Percentiles rank a stretch among this genome's conserved stretches.
phyloP scores from a whole-genome alignment of 495 filamentous ascomycete genomes.

The Penicillium bovifimosum region DNA sequence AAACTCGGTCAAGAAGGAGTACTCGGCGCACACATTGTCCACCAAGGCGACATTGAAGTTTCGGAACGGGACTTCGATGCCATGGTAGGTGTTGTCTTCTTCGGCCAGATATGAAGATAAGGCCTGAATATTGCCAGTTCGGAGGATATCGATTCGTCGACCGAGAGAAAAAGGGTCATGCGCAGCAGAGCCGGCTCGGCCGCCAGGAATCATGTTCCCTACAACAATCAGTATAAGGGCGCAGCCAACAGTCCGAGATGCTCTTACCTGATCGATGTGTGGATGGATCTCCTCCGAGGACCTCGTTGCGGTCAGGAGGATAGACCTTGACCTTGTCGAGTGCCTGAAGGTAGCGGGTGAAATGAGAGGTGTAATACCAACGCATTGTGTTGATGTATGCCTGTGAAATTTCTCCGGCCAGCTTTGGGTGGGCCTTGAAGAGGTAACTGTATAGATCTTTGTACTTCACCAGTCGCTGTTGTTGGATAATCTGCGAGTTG shows the following conservation, averaged over 20 bases:
- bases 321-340: constrained; percentile 82
- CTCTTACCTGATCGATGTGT: constrained; percentile 48
- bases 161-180: constrained; percentile 88
- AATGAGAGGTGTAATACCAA: constrained; percentile 94
- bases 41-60: constrained; percentile 91
- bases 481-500: constrained; percentile 93
- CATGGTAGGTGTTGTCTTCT: constrained; percentile 77
- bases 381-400: constrained; percentile 98
- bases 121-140: constrained; percentile 61
- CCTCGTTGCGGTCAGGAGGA: constrained; percentile 74
- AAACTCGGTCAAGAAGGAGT: constrained; percentile 86
- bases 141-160: constrained; percentile 73
- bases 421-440: constrained; percentile 64
- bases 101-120: constrained; percentile 79
- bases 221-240: constrained; percentile 9
- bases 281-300: constrained; percentile 72
- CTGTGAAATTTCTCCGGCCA: constrained; percentile 83
- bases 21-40: constrained; percentile 93
- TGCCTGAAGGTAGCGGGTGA: constrained; percentile 77
- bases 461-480: constrained; percentile 78
- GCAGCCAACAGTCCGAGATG: neutral
- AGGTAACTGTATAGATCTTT: constrained; percentile 85
- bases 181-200: constrained; percentile 50
- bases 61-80: constrained; percentile 83
- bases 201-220: constrained; percentile 30